Evolutionary conservation across 768 basidiomycete species (phyloP).

Genomic region (Pulveroboletus ravenelii): DNA sequence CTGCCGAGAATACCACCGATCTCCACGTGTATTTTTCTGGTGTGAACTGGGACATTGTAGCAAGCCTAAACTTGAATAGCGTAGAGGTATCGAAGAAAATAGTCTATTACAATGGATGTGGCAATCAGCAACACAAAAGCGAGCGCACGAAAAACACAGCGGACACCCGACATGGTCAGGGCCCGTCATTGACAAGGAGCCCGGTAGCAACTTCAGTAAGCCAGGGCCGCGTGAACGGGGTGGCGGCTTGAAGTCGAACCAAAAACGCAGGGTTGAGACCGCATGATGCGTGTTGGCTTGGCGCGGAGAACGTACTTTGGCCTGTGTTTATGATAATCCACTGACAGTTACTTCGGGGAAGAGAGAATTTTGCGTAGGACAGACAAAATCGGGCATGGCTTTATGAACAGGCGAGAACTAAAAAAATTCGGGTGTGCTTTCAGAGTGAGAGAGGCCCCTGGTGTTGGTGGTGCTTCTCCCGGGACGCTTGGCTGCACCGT

Average conservation of each 20-base stretch:
- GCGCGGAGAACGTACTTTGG: neutral
- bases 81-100: neutral
- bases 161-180: neutral
- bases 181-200: neutral
- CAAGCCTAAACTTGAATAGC: neutral
- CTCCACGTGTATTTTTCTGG: slow-evolving; percentile 2
- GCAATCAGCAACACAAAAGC: neutral
- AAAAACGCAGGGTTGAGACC: neutral
- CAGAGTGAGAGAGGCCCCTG: neutral
- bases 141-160: neutral
- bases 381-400: neutral
- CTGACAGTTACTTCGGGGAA: neutral
- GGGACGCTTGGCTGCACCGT: neutral
- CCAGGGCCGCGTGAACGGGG: slow-evolving; percentile 5
- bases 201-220: neutral
- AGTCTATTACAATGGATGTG: neutral
- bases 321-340: neutral
- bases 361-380: neutral
- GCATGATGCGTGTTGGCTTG: slow-evolving; percentile 5
- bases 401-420: neutral
- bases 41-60: slow-evolving; percentile 3
- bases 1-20: slow-evolving; percentile 17
- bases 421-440: slow-evolving; percentile 1
- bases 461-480: neutral
- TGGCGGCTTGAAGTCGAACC: neutral